Conservation (phyloP, 768 basidiomycete species). For the Baorangia bicolor region DNA sequence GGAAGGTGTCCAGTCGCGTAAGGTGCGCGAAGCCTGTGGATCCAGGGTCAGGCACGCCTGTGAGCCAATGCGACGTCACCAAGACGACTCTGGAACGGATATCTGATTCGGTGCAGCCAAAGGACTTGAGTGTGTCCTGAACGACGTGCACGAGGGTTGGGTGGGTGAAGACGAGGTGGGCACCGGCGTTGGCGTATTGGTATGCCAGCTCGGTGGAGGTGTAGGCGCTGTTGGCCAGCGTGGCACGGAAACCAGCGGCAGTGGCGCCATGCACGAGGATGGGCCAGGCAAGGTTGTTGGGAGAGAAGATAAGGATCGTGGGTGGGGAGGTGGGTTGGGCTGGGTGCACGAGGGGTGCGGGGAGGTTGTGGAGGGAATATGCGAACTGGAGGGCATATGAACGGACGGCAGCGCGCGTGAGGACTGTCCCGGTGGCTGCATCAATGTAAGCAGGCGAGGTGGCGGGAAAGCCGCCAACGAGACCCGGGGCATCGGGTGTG, state of each 20-base stretch:
- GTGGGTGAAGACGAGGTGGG: constrained; percentile 60
- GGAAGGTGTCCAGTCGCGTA: constrained; percentile 46
- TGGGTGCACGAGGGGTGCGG: constrained; percentile 44
- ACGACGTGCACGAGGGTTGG: constrained; percentile 60
- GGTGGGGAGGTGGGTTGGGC: constrained; percentile 42
- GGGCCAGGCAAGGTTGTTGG: constrained; percentile 62
- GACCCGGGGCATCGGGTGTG: constrained; percentile 13
- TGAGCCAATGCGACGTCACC: constrained; percentile 48
- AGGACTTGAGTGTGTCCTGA: constrained; percentile 51
- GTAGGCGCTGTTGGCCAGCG: constrained; percentile 74
- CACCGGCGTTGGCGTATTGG: constrained; percentile 69
- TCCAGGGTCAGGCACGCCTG: constrained; percentile 31
- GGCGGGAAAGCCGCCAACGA: constrained; percentile 45
- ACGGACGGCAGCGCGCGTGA: constrained; percentile 57
- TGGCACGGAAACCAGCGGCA: constrained; percentile 66
- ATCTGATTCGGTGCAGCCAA: constrained; percentile 47
- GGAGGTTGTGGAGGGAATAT: constrained; percentile 52
- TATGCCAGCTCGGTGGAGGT: constrained; percentile 64
- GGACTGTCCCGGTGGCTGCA: constrained; percentile 50
- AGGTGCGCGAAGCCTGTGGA: constrained; percentile 36
- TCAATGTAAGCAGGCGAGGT: constrained; percentile 62
- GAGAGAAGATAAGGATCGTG: constrained; percentile 63
- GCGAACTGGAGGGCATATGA: constrained; percentile 56
- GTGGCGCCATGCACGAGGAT: constrained; percentile 44
- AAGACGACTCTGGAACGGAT: constrained; percentile 58